These are phyloP conservation scores for Cercophora sp. DNA, from an alignment of 495 filamentous ascomycete genomes.

Conservation along the genomic window DNA sequence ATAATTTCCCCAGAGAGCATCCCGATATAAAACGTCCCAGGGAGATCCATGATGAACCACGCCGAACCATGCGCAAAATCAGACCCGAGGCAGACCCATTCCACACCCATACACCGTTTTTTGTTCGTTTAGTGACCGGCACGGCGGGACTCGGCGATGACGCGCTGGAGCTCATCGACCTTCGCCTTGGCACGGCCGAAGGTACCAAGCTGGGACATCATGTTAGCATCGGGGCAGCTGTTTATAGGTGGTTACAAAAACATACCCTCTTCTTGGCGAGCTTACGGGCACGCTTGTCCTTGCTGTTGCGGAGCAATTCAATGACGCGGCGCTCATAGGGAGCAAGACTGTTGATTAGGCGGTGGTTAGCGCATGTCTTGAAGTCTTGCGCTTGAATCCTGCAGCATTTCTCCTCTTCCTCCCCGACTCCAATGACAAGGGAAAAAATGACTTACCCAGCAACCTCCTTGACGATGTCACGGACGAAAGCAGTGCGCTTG, in stretches of 20 bases:
- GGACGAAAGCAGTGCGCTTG: conserved; percentile 88
- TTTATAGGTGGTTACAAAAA: conserved; percentile 34
- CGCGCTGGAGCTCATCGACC: conserved; percentile 95
- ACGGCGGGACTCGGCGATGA: conserved; percentile 93
- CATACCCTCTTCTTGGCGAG: conserved; percentile 92
- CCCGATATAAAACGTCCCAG: conserved; percentile 12
- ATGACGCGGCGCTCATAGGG: conserved; percentile 98
- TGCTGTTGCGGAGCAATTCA: conserved; percentile 96
- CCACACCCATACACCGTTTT: conserved; percentile 7
- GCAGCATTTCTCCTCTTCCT: no score
- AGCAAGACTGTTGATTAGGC: conserved; percentile 54
- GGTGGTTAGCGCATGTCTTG: conserved; percentile 16
- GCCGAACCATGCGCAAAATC: conserved; percentile 18
- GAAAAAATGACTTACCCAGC: conserved; percentile 57
- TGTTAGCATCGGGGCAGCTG: conserved; percentile 1
- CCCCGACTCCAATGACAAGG: background rate
- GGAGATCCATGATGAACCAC: conserved; percentile 18
- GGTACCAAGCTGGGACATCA: conserved; percentile 68
- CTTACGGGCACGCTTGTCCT: conserved; percentile 98
- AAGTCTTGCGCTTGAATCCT: no score
- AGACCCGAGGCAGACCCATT: conserved; percentile 21
- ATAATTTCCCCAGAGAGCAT: conserved; percentile 12
- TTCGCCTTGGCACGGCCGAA: conserved; percentile 97
- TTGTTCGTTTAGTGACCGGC: conserved; percentile 62
- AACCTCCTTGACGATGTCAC: conserved; percentile 92